Evolutionary conservation across 2,329 filamentous ascomycete species (phyloP).

Genomic region (Sarocladium strictum): DNA sequence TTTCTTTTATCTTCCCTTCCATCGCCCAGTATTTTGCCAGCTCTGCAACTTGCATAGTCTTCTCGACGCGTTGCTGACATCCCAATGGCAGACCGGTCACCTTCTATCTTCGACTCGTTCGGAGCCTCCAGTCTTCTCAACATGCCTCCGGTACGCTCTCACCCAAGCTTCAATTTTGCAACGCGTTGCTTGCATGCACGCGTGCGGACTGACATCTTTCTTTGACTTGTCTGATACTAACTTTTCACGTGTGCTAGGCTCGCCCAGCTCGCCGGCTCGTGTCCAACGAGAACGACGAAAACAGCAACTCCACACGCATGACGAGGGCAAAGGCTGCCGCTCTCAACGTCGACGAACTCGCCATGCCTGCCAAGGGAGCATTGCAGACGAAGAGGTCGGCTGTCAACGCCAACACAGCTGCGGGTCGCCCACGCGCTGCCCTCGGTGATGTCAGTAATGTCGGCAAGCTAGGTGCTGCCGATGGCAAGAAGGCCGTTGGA

Average conservation of each 20-base stretch:
- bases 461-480: slow-evolving; percentile 65
- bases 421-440: slow-evolving; percentile 68
- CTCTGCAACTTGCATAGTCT: slow-evolving; percentile 4
- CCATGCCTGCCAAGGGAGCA: slow-evolving; percentile 53
- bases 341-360: slow-evolving; percentile 56
- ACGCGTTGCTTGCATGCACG: slow-evolving; percentile 1
- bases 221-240: slow-evolving; percentile 13
- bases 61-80: slow-evolving; percentile 14
- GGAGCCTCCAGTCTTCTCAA: slow-evolving; percentile 19
- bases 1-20: slow-evolving; percentile 14
- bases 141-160: slow-evolving; percentile 29
- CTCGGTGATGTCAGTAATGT: slow-evolving; percentile 96
- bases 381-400: slow-evolving; percentile 66
- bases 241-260: slow-evolving; percentile 38
- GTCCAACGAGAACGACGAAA: slow-evolving; percentile 94
- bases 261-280: slow-evolving; percentile 68
- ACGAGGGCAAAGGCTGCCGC: slow-evolving; percentile 90
- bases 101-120: slow-evolving; percentile 3
- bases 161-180: background rate
- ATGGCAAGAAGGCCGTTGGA: slow-evolving; percentile 66
- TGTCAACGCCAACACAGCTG: slow-evolving; percentile 40
- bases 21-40: slow-evolving; percentile 6
- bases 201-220: slow-evolving; percentile 15
- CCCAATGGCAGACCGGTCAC: slow-evolving; percentile 8
- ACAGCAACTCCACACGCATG: slow-evolving; percentile 71